Percentiles rank a stretch among this genome's conserved stretches.
Evolutionary conservation across 345 rosid species (phyloP).

Genomic region (Iberis pinnata): DNA sequence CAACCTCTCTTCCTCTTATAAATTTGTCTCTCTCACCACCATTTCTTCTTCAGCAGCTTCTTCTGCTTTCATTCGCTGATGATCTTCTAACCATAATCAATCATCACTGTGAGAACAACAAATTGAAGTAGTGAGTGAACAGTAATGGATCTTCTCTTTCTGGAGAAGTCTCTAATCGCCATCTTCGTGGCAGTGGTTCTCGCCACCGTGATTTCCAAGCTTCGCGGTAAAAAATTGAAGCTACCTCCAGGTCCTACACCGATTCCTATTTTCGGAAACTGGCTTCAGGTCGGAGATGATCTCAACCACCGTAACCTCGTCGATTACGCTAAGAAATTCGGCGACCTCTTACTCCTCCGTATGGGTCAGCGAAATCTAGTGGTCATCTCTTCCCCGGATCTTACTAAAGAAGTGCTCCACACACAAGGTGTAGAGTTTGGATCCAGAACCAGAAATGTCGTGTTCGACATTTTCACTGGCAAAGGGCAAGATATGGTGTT

Average conservation of each 20-base stretch:
- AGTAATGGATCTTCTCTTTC: constrained; percentile 67
- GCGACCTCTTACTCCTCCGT: constrained; percentile 59
- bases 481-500: constrained; percentile 99
- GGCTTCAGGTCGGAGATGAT: constrained; percentile 99
- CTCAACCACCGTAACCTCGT: constrained; percentile 84
- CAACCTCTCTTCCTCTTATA: constrained; percentile 14
- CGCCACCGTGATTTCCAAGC: constrained; percentile 63
- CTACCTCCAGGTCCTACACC: constrained; percentile 93
- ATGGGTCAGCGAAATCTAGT: constrained; percentile 93
- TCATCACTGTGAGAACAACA: not conserved
- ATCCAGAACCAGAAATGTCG: constrained; percentile 84
- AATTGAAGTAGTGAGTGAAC: not conserved
- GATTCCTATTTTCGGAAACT: constrained; percentile 86
- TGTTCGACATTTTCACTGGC: constrained; percentile 91
- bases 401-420: constrained; percentile 81
- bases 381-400: constrained; percentile 82
- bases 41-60: constrained; percentile 23
- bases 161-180: constrained; percentile 73
- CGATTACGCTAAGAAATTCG: constrained; percentile 64
- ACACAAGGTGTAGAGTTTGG: constrained; percentile 95
- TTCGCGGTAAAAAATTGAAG: constrained; percentile 77
- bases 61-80: constrained; percentile 6
- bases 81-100: not conserved
- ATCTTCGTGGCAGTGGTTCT: constrained; percentile 56
- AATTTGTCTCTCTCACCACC: not conserved